phyloP scores from a whole-genome alignment of 192 early-diverging fungal species.

The Thamnidium elegans region DNA sequence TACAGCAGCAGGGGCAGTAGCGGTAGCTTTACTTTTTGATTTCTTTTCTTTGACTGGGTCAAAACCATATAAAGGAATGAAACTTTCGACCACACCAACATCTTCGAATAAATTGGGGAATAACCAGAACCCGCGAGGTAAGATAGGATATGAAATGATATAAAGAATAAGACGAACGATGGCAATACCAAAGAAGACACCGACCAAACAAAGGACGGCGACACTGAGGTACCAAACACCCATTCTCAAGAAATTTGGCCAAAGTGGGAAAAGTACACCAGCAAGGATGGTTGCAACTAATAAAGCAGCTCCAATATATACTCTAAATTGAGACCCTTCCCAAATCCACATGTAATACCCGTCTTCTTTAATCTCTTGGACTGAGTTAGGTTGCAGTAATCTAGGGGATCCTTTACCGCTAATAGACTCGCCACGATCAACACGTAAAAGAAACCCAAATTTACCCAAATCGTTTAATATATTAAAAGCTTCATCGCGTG shows the following conservation, averaged over 20 bases:
- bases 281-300: constrained; percentile 80
- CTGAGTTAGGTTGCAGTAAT: constrained; percentile 16
- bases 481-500: constrained; percentile 22
- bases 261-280: constrained; percentile 96
- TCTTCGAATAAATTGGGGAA: constrained; percentile 98
- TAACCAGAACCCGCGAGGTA: constrained; percentile 88
- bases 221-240: constrained; percentile 91
- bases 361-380: constrained; percentile 55
- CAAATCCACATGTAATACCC: constrained; percentile 92
- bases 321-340: constrained; percentile 81
- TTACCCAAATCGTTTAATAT: constrained; percentile 25
- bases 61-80: constrained; percentile 89
- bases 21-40: not conserved
- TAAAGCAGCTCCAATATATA: constrained; percentile 74
- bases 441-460: constrained; percentile 33
- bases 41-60: constrained; percentile 54
- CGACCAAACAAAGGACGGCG: constrained; percentile 77
- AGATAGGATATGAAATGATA: constrained; percentile 64
- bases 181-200: constrained; percentile 84
- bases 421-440: constrained; percentile 30
- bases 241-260: constrained; percentile 78
- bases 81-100: constrained; percentile 89
- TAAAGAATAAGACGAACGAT: constrained; percentile 87
- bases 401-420: constrained; percentile 28
- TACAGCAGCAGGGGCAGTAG: not conserved